phyloP scores from a whole-genome alignment of 352 stramenopile species.

The Phytopythium helicoides region DNA sequence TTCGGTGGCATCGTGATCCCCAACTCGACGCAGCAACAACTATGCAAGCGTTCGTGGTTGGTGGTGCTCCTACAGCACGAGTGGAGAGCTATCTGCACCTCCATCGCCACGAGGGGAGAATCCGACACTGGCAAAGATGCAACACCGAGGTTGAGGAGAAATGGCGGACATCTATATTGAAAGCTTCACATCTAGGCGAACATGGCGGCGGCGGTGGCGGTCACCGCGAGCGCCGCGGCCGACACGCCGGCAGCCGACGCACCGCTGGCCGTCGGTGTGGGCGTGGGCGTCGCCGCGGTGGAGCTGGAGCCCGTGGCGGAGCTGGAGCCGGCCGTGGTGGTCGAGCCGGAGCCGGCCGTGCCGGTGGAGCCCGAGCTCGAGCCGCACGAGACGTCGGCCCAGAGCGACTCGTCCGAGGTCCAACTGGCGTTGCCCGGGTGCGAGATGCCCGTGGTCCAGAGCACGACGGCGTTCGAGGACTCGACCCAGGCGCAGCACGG shows the following conservation, averaged over 20 bases:
- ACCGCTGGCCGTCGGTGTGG: neutral
- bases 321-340: neutral
- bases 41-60: too few species aligned
- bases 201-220: constrained; percentile 9
- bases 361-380: neutral
- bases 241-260: neutral
- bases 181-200: neutral
- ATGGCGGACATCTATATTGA: too few species aligned
- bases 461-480: constrained; percentile 19
- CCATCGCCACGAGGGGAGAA: too few species aligned
- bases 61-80: too few species aligned
- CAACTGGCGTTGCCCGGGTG: constrained; percentile 24
- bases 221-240: neutral
- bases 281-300: neutral
- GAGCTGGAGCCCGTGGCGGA: neutral
- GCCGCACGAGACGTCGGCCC: constrained; percentile 24
- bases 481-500: constrained; percentile 67
- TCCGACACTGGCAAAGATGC: too few species aligned
- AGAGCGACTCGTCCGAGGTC: constrained; percentile 29
- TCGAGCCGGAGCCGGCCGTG: constrained; percentile 9
- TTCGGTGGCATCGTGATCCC: too few species aligned
- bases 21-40: too few species aligned
- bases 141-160: too few species aligned
- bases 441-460: constrained; percentile 24
- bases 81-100: too few species aligned